Percentiles rank a stretch among this genome's conserved stretches.
Conservation (phyloP, 2,329 filamentous ascomycete species). For the Arthrobotrys sinensis region DNA sequence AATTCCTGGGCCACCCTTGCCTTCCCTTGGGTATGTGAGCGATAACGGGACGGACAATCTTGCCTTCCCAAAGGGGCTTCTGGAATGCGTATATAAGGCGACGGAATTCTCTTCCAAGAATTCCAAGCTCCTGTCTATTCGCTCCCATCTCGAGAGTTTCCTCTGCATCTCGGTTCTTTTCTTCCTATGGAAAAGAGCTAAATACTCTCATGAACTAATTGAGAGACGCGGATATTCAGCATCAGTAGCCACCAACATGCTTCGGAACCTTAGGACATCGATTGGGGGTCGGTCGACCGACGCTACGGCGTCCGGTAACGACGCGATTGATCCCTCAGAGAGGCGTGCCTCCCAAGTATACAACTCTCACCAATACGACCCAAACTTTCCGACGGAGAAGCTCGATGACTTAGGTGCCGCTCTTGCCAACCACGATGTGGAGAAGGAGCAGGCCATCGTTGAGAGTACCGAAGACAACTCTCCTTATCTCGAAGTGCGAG, state of each 20-base stretch:
- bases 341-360: constrained; percentile 49
- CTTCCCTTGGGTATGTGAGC: constrained; percentile 23
- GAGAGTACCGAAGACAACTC: constrained; percentile 73
- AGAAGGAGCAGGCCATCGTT: constrained; percentile 66
- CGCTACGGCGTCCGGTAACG: constrained; percentile 59
- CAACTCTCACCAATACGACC: constrained; percentile 49
- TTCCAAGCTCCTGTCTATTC: constrained; percentile 48
- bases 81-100: constrained; percentile 58
- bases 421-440: constrained; percentile 63
- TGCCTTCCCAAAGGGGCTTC: constrained; percentile 45
- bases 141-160: constrained; percentile 28
- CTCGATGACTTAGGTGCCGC: constrained; percentile 51
- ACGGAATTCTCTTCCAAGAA: constrained; percentile 49
- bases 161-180: constrained; percentile 31
- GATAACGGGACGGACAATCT: constrained; percentile 41
- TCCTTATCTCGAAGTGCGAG: constrained; percentile 77
- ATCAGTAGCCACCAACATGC: constrained; percentile 39
- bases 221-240: constrained; percentile 17
- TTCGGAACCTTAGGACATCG: constrained; percentile 56
- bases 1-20: constrained; percentile 43
- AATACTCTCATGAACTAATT: constrained; percentile 38
- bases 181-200: constrained; percentile 31
- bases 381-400: constrained; percentile 61
- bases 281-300: constrained; percentile 59
- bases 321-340: constrained; percentile 55